Conservation (phyloP, 768 basidiomycete genomes). For the Kwoniella europaea region DNA sequence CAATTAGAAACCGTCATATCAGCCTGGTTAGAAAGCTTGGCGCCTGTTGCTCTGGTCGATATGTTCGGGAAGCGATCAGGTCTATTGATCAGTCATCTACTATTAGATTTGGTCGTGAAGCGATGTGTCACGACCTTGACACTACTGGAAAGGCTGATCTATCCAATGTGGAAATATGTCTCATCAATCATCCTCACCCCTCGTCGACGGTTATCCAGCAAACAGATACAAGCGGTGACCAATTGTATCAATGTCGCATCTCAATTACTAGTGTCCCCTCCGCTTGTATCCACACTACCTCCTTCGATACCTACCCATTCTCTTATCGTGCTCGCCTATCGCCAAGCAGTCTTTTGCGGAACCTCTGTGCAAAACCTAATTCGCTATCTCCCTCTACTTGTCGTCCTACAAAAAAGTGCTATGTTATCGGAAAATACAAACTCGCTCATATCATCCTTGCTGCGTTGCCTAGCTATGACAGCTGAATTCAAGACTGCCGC, state of each 20-base stretch:
- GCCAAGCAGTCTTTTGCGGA: conserved; percentile 36
- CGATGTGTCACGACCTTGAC: conserved; percentile 32
- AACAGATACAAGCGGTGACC: conserved; percentile 29
- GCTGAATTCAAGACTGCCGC: conserved; percentile 53
- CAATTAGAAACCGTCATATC: conserved; percentile 22
- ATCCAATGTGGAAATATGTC: conserved; percentile 38
- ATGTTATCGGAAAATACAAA: conserved; percentile 16
- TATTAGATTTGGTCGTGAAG: conserved; percentile 34
- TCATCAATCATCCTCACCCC: conserved; percentile 20
- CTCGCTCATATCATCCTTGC: conserved; percentile 21
- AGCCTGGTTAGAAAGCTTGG: conserved; percentile 34
- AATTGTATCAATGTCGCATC: conserved; percentile 32
- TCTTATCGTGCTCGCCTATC: conserved; percentile 37
- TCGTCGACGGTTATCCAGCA: conserved; percentile 21
- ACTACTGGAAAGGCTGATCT: conserved; percentile 30
- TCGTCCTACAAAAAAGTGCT: conserved; percentile 31
- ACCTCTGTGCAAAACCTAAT: conserved; percentile 36
- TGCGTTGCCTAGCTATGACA: conserved; percentile 36
- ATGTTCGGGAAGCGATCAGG: conserved; percentile 16
- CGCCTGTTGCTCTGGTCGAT: conserved; percentile 13
- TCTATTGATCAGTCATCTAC: conserved; percentile 7
- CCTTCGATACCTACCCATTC: conserved; percentile 32
- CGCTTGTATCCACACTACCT: conserved; percentile 29
- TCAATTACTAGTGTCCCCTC: conserved; percentile 39
- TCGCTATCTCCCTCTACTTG: conserved; percentile 48